Base-by-base conservation (phyloP, 805 yeast genomes). In the Blastobotrys muscicola region DNA sequence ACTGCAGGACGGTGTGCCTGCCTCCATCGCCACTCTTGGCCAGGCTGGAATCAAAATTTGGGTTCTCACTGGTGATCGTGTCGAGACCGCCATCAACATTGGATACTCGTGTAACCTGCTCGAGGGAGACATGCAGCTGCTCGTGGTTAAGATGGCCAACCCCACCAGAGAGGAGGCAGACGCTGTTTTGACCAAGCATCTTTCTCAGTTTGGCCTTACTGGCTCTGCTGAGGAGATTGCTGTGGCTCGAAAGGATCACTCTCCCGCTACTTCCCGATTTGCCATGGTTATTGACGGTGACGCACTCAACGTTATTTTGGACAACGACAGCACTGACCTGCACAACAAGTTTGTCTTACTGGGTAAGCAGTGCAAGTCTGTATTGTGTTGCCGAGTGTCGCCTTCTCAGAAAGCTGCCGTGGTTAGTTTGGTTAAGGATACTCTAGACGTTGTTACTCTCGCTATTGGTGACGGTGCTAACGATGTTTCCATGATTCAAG, bases 381-480 rank as follows among this genome's bases (percentile, higher is more conserved):
- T 84, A n/a, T 60, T 83, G 44, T 83, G 94, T 60, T 83, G 92
- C 61, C 75, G 94, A 49, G 92, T 83, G 14, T 81, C 89, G 2
- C 92, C 94, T 6, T 74, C 87, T 13, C 92, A 83, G 59, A 83
- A 83, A 64, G 94, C 92, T 2, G 73, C 73, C 11, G 82, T 84
- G 20, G 90, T 82, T 15, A 69, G 66, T 48, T 61, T 79, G 66
- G 87, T 83, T 23, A 80, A 80, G 57, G 66, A 70, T 29, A 70
- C 71, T 7, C 69, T 83, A 51, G 71, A 72, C 40, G 92, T 83
- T 30, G 81, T 82, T 78, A 82, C 92, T 0, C 68, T 83, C 45
- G 85, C 90, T 0, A 77, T 83, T 58, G 94, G 94, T 29, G 94
- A 83, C 58, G 94, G 94, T 50, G 85, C 92, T 20, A 83, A 83